phyloP scores from a whole-genome alignment of 805 yeast genomes.

The Kuraishia cidri region DNA sequence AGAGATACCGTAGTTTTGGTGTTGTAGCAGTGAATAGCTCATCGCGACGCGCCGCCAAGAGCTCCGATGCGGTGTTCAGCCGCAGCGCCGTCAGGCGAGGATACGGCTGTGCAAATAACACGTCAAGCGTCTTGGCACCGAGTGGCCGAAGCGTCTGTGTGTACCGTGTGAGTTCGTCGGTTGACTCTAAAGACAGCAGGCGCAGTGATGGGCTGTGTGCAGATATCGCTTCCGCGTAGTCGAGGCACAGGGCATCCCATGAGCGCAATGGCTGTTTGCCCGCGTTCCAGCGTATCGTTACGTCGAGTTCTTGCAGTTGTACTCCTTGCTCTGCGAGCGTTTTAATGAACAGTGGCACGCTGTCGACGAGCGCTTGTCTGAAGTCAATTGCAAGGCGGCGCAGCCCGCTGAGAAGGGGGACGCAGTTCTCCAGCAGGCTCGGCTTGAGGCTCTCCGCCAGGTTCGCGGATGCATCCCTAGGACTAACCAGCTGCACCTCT shows the following conservation, averaged over 20 bases:
- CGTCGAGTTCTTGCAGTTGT: conserved; percentile 2
- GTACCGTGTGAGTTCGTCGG: conserved; percentile 2
- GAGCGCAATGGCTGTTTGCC: conserved; percentile 1
- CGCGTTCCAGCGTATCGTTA: conserved; percentile 3
- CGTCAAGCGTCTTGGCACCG: conserved; percentile 1
- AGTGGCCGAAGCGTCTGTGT: neutral
- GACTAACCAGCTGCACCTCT: neutral
- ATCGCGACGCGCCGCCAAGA: neutral
- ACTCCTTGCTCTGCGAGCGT: neutral
- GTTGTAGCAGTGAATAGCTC: conserved; percentile 4
- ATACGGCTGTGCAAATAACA: neutral
- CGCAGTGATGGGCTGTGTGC: conserved; percentile 1
- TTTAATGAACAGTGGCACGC: conserved; percentile 1
- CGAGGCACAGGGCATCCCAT: conserved; percentile 1
- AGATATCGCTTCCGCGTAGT: conserved; percentile 2
- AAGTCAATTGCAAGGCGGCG: conserved; percentile 1
- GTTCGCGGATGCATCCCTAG: neutral
- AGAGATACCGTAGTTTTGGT: conserved; percentile 14
- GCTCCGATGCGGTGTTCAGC: conserved; percentile 1
- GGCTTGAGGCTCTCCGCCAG: neutral
- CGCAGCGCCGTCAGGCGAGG: conserved; percentile 1
- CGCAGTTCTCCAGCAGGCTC: conserved; percentile 1
- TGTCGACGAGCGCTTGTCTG: conserved; percentile 1
- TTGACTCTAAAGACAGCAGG: conserved; percentile 2
- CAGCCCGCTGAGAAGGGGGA: neutral